Evolutionary conservation across 2,329 filamentous ascomycete species (phyloP).

Genomic region (Penicillium sp.): DNA sequence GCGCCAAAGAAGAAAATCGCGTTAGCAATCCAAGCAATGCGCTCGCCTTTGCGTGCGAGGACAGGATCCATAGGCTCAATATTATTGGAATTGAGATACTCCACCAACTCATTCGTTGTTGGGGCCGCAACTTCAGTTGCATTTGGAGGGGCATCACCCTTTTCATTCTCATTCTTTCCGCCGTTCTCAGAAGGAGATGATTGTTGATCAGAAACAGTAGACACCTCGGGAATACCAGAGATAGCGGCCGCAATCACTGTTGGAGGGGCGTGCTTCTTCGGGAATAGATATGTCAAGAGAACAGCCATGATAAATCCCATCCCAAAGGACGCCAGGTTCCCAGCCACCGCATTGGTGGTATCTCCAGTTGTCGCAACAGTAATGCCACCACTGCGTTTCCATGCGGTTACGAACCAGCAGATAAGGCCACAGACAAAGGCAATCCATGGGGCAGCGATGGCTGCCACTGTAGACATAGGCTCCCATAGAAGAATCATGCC

Average conservation of each 20-base stretch:
- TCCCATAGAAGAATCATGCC: conserved; percentile 42
- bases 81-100: neutral
- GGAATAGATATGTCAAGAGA: conserved; percentile 35
- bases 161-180: neutral
- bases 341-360: conserved; percentile 41
- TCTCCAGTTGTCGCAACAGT: conserved; percentile 40
- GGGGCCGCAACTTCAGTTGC: neutral
- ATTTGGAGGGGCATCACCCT: neutral
- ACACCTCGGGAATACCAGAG: neutral
- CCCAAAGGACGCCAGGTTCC: conserved; percentile 40
- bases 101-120: neutral
- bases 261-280: conserved; percentile 8
- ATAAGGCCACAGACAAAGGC: conserved; percentile 35
- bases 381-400: conserved; percentile 35
- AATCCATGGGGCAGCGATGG: conserved; percentile 37
- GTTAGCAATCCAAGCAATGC: conserved; percentile 38
- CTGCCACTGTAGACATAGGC: conserved; percentile 40
- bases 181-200: neutral
- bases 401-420: conserved; percentile 42
- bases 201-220: neutral
- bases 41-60: conserved; percentile 36
- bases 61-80: conserved; percentile 42
- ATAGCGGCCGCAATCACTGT: neutral
- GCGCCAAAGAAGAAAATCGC: conserved; percentile 37
- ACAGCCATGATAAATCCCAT: conserved; percentile 37